Conservation (phyloP, 148 eudicot genomes). For the Dysphania ambrosioides region DNA sequence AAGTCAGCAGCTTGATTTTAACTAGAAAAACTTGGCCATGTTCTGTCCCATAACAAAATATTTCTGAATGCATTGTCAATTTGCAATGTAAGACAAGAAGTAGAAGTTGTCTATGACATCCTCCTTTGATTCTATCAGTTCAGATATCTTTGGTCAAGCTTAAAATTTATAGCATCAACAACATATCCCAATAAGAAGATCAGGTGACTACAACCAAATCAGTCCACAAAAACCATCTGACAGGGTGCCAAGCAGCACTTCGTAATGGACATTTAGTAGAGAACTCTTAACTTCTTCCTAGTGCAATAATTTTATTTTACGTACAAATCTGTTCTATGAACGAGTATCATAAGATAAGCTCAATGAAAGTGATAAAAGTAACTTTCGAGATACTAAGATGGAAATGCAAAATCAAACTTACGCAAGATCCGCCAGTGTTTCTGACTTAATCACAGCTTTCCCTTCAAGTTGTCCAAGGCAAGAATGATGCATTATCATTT, state of each 20-base stretch:
- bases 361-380: neutral
- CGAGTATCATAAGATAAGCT: neutral
- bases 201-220: neutral
- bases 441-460: slow-evolving; percentile 67
- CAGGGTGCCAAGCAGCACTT: neutral
- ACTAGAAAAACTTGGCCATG: neutral
- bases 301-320: neutral
- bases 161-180: neutral
- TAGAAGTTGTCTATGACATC: neutral
- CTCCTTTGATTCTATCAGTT: neutral
- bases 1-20: neutral
- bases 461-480: slow-evolving; percentile 77
- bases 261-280: neutral
- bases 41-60: neutral
- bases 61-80: neutral
- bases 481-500: slow-evolving; percentile 80
- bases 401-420: slow-evolving; percentile 34
- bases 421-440: slow-evolving; percentile 66
- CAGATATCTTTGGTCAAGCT: neutral
- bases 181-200: no score
- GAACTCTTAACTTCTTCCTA: neutral
- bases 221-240: neutral
- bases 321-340: neutral
- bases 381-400: neutral
- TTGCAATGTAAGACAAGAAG: neutral